phyloP scores from a whole-genome alignment of 2,329 filamentous ascomycete genomes.

The Fusarium temperatum region DNA sequence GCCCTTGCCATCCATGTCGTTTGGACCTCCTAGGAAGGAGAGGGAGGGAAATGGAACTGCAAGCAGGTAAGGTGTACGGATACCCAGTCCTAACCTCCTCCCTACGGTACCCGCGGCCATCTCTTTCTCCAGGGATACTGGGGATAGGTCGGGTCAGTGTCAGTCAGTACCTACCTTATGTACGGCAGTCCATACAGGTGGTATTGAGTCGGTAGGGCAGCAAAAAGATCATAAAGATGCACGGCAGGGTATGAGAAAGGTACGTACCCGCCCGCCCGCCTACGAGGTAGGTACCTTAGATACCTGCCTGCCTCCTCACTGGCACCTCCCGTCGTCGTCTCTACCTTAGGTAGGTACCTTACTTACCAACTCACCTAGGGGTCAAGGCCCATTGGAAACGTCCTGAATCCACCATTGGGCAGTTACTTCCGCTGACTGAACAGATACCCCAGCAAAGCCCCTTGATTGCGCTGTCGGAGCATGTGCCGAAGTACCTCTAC shows the following conservation, averaged over 20 bases:
- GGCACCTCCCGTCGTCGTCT: background rate
- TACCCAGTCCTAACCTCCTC: background rate
- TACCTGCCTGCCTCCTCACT: background rate
- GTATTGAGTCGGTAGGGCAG: background rate
- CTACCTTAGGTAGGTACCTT: background rate
- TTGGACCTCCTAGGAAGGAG: background rate
- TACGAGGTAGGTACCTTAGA: background rate
- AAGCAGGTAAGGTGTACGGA: background rate
- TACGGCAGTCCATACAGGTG: background rate
- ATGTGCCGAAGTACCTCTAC: background rate
- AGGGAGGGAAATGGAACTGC: background rate
- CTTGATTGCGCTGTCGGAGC: background rate
- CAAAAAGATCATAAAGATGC: background rate
- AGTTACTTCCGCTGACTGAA: background rate
- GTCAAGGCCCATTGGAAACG: background rate
- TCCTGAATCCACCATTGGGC: background rate
- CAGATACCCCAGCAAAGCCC: background rate
- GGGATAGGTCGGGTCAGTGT: background rate
- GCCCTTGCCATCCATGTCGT: slow-evolving; percentile 1
- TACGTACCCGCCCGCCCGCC: background rate
- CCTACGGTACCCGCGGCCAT: background rate
- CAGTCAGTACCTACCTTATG: background rate
- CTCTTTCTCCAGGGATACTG: background rate
- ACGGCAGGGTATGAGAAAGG: background rate
- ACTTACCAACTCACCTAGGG: background rate